Evolutionary conservation across 805 yeast genomes (phyloP), one percentile per base, ranked within the genome.

Genomic region (Candida xiaguanensis): DNA sequence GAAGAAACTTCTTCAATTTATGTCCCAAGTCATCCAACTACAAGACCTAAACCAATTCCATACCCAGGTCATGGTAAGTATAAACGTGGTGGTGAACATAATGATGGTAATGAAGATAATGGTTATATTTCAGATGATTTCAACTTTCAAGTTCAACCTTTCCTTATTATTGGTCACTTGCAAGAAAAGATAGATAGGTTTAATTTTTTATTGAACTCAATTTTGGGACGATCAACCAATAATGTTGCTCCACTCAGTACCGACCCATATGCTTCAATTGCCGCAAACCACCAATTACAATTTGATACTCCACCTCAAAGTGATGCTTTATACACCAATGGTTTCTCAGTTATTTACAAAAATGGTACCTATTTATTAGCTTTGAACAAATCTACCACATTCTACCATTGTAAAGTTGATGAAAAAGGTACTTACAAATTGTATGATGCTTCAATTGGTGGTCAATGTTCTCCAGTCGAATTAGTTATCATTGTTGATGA

Each of bases 211-310:
- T 16, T 9, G 4, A 65, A 53, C 17, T 62, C 78, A 47, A 54
- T 77, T 36, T 68, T 84, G 53, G 72, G 67, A 11, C 23, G 18
- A 23, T 13, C 29, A 25, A 14, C 14, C 6, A 15, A 8, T 9
- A 25, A 30, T 27, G 6, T 20, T 25, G 13, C 13, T 25, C 6
- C 13, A 11, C 28, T 12, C 14, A 36, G 32, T 30, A 31, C n/a
- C n/a, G n/a, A n/a, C n/a, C n/a, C n/a, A n/a, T n/a, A n/a, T n/a
- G n/a, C n/a, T 26, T 20, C 29, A 9, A 35, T 40, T 32, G 39
- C 36, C 15, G 39, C 43, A 12, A 40, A 40, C 19, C 43, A 40
- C 26, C 43, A 40, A 36, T 35, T 40, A 26, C 36, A 40, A 36
- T 19, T 30, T 19, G 43, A 40, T 28, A 85, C 12, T 8, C 34